Evolutionary conservation across 2,329 filamentous ascomycete species (phyloP).

Genomic region (Berkeleyomyces rouxiae): DNA sequence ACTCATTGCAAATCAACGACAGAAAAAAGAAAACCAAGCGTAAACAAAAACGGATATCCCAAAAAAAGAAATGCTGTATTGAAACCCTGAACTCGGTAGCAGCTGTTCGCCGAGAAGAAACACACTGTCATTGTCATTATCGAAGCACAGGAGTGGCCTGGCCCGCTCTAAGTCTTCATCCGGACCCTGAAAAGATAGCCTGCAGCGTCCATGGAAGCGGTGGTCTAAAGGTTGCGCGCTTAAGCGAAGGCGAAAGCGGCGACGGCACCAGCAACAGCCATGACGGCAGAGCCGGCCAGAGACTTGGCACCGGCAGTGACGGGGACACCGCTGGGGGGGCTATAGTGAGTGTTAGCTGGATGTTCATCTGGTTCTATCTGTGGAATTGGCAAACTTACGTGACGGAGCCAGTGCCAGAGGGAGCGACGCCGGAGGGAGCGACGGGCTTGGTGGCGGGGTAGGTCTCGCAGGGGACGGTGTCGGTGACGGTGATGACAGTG

Average conservation of each 20-base stretch:
- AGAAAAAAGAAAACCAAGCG: constrained; percentile 10
- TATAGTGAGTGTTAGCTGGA: constrained; percentile 13
- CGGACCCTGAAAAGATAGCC: not conserved
- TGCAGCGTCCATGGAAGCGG: not conserved
- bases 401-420: constrained; percentile 26
- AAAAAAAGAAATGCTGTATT: constrained; percentile 14
- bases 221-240: constrained; percentile 18
- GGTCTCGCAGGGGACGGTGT: constrained; percentile 25
- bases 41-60: constrained; percentile 13
- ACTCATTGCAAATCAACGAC: not conserved
- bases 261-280: constrained; percentile 38
- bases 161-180: constrained; percentile 8
- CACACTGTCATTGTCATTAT: constrained; percentile 13
- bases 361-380: not conserved
- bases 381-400: constrained; percentile 17
- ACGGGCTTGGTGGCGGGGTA: constrained; percentile 17
- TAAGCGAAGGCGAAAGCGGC: constrained; percentile 39
- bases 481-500: constrained; percentile 31
- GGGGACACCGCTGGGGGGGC: constrained; percentile 20
- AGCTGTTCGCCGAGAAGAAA: constrained; percentile 6
- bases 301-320: constrained; percentile 36
- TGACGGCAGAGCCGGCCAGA: constrained; percentile 35
- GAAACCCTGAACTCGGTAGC: constrained; percentile 12
- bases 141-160: constrained; percentile 13
- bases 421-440: constrained; percentile 22